Percentiles rank a stretch among this genome's conserved stretches.
phyloP scores from a whole-genome alignment of 352 stramenopile species.

The Aphanomyces euteiches region DNA sequence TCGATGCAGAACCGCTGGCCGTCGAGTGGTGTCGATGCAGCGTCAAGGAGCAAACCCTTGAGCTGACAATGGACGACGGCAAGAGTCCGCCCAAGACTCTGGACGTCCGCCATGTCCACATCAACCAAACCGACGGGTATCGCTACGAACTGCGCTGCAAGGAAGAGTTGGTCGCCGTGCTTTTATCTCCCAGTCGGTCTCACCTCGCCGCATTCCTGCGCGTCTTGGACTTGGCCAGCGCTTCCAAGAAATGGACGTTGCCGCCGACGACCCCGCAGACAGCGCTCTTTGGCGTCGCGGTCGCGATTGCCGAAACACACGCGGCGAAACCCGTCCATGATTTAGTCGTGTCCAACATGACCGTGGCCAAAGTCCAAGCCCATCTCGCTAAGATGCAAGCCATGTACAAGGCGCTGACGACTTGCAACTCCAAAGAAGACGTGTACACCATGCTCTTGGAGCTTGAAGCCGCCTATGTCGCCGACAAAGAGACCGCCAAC shows the following conservation, averaged over 20 bases:
- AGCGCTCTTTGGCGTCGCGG: conserved; percentile 2
- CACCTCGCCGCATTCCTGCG: not conserved
- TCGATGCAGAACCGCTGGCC: too few relatives aligned
- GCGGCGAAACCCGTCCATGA: not conserved
- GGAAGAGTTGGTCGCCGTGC: not conserved
- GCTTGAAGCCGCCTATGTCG: conserved; percentile 15
- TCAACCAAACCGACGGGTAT: too few relatives aligned
- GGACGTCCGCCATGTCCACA: too few relatives aligned
- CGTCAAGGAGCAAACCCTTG: too few relatives aligned
- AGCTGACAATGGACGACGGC: too few relatives aligned
- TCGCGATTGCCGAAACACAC: conserved; percentile 17
- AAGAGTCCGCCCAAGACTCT: too few relatives aligned
- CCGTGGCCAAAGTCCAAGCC: not conserved
- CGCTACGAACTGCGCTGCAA: conserved; percentile 6
- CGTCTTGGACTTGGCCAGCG: not conserved
- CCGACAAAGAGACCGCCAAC: not conserved
- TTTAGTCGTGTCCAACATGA: not conserved
- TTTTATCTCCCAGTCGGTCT: conserved; percentile 1
- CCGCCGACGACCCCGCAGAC: not conserved
- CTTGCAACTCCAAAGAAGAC: not conserved
- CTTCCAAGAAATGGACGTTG: not conserved
- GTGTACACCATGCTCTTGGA: conserved; percentile 17
- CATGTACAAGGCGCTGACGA: conserved; percentile 6
- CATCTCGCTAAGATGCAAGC: conserved; percentile 24
- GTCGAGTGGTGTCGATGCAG: too few relatives aligned